Percentiles rank a stretch among this genome's conserved stretches.
phyloP scores from a whole-genome alignment of 2,329 filamentous ascomycete genomes.

The Tolypocladium pustulatum region DNA sequence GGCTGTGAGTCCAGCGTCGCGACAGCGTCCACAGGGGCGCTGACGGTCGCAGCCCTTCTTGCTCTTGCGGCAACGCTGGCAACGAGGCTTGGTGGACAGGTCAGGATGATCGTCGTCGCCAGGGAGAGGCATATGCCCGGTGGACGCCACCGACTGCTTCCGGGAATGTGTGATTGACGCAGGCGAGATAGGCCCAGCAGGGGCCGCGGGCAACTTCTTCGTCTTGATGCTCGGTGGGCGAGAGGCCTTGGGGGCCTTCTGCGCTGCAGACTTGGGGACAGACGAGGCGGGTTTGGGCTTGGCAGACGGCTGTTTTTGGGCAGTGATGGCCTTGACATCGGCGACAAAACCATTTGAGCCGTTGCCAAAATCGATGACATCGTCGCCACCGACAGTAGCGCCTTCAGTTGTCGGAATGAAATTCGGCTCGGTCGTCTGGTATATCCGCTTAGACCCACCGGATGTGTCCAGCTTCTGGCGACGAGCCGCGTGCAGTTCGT shows the following conservation, averaged over 20 bases:
- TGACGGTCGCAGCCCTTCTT: constrained; percentile 99
- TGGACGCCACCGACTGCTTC: constrained; percentile 64
- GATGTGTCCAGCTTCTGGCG: constrained; percentile 43
- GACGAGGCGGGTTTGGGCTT: constrained; percentile 29
- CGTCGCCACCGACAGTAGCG: constrained; percentile 23
- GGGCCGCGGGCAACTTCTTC: constrained; percentile 36
- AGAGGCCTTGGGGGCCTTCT: constrained; percentile 32
- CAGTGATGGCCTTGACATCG: constrained; percentile 28
- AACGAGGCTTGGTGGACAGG: constrained; percentile 88
- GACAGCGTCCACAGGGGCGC: constrained; percentile 87
- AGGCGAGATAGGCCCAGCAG: constrained; percentile 45
- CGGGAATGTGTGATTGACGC: constrained; percentile 61
- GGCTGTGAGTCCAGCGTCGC: constrained; percentile 84
- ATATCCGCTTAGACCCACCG: constrained; percentile 34
- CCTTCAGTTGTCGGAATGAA: constrained; percentile 42
- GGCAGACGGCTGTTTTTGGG: constrained; percentile 23
- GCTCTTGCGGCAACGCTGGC: constrained; percentile 96
- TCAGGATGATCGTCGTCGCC: constrained; percentile 87
- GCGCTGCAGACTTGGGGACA: constrained; percentile 17
- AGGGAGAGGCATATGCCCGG: constrained; percentile 31
- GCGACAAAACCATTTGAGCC: constrained; percentile 23
- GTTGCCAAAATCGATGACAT: constrained; percentile 22
- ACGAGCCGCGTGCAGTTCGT: constrained; percentile 48
- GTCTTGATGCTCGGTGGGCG: constrained; percentile 32
- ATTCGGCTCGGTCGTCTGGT: constrained; percentile 41